Conservation (phyloP, 768 basidiomycete genomes). For the Boletus insuetus region DNA sequence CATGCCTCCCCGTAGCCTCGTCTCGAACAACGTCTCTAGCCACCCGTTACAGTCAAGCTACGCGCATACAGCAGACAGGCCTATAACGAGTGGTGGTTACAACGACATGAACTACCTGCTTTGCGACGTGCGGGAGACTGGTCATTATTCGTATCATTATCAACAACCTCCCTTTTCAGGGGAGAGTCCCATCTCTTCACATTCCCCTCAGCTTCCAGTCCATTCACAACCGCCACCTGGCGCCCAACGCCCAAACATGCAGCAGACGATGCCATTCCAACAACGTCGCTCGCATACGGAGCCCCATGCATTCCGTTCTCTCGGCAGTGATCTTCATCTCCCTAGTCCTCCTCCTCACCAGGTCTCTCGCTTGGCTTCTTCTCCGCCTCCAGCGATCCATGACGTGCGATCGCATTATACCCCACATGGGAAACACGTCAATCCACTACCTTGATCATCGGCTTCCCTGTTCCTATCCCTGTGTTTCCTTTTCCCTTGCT, state of each 20-base stretch:
- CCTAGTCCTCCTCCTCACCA: slow-evolving; percentile 43
- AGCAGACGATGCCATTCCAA: slow-evolving; percentile 48
- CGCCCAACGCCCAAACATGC: slow-evolving; percentile 38
- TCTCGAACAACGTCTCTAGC: slow-evolving; percentile 42
- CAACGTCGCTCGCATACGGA: slow-evolving; percentile 60
- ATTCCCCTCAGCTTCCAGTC: slow-evolving; percentile 41
- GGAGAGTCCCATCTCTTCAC: slow-evolving; percentile 41
- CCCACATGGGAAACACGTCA: slow-evolving; percentile 46
- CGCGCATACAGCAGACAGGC: slow-evolving; percentile 50
- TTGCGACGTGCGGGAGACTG: slow-evolving; percentile 46
- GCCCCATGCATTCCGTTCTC: slow-evolving; percentile 48
- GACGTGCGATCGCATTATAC: slow-evolving; percentile 37
- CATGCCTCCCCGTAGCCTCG: slow-evolving; percentile 42
- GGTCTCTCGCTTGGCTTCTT: slow-evolving; percentile 42
- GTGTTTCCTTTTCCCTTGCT: slow-evolving; percentile 16
- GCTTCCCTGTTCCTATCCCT: slow-evolving; percentile 14
- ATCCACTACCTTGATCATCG: slow-evolving; percentile 42
- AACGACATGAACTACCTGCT: slow-evolving; percentile 44
- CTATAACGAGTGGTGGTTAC: slow-evolving; percentile 45
- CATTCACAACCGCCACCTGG: slow-evolving; percentile 33
- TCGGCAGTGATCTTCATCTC: slow-evolving; percentile 50
- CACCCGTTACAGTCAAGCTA: slow-evolving; percentile 38
- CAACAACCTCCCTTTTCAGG: slow-evolving; percentile 47
- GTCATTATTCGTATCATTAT: slow-evolving; percentile 53
- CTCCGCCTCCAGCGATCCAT: slow-evolving; percentile 38